These are phyloP conservation scores for Persicaria tinctoria DNA, from an alignment of 148 eudicot species.

Conservation along the genomic window DNA sequence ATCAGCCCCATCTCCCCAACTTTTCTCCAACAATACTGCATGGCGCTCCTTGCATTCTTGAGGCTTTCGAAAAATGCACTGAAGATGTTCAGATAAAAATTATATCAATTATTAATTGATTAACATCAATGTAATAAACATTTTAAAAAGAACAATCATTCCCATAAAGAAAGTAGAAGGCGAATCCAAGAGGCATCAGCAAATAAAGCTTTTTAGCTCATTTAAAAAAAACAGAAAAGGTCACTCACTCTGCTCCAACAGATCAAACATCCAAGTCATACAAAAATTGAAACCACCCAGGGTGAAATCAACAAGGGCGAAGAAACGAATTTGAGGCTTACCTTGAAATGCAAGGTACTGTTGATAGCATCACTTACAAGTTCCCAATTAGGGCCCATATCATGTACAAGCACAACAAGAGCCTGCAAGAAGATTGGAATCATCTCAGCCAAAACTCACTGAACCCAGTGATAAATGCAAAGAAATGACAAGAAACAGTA, in stretches of 20 bases:
- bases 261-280: not conserved
- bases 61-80: conserved; percentile 79
- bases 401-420: conserved; percentile 97
- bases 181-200: not conserved
- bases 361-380: conserved; percentile 90
- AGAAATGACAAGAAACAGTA: conserved; percentile 15
- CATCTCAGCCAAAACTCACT: not conserved
- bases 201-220: not conserved
- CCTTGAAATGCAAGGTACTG: conserved; percentile 85
- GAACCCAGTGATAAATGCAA: conserved; percentile 17
- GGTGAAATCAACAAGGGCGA: not conserved
- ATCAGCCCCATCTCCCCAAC: conserved; percentile 90
- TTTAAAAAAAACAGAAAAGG: not conserved
- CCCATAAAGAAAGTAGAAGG: not conserved
- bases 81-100: conserved; percentile 19
- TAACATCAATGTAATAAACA: not conserved
- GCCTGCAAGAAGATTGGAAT: conserved; percentile 48
- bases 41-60: conserved; percentile 91
- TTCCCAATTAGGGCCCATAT: conserved; percentile 99
- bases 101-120: not conserved
- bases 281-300: not conserved
- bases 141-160: not conserved
- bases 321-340: conserved; percentile 14
- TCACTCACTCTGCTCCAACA: not conserved
- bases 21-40: conserved; percentile 59